phyloP scores from a whole-genome alignment of 2,329 filamentous ascomycete genomes.

The Canariomyces notabilis region DNA sequence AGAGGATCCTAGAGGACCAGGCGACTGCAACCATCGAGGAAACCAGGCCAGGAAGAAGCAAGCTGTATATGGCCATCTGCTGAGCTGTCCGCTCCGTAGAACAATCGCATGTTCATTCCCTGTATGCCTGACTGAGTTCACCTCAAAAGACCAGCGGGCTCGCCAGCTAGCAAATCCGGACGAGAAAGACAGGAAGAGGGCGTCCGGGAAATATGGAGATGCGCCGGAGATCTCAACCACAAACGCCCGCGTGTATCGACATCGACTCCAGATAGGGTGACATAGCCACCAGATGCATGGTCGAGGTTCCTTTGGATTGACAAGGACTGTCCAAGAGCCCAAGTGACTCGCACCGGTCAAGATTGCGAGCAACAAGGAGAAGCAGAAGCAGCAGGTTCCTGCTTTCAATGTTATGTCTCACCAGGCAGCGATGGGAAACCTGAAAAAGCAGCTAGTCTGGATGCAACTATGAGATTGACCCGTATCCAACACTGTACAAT shows the following conservation, averaged over 20 bases:
- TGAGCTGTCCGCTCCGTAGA: conserved; percentile 27
- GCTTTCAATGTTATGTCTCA: too few species aligned
- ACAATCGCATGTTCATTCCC: too few species aligned
- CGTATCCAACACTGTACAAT: too few species aligned
- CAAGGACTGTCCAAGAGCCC: too few species aligned
- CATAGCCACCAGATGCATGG: too few species aligned
- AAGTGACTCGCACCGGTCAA: too few species aligned
- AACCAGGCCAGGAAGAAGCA: conserved; percentile 59
- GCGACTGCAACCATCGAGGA: conserved; percentile 53
- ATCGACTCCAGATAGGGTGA: background rate
- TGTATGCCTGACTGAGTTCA: background rate
- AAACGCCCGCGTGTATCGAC: conserved; percentile 55
- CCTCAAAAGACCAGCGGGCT: conserved; percentile 56
- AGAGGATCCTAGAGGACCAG: conserved; percentile 60
- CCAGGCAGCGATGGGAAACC: too few species aligned
- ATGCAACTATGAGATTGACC: too few species aligned
- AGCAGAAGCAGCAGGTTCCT: too few species aligned
- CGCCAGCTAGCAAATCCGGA: conserved; percentile 56
- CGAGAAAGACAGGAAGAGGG: conserved; percentile 64
- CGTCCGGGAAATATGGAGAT: conserved; percentile 67
- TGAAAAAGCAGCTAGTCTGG: too few species aligned
- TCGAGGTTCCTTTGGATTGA: too few species aligned
- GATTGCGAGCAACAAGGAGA: too few species aligned
- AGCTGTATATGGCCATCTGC: conserved; percentile 67
- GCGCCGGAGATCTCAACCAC: conserved; percentile 64